Percentiles rank a stretch among this genome's conserved stretches.
Conservation (phyloP, 2,329 filamentous ascomycete species). For the Colletotrichum sp. region DNA sequence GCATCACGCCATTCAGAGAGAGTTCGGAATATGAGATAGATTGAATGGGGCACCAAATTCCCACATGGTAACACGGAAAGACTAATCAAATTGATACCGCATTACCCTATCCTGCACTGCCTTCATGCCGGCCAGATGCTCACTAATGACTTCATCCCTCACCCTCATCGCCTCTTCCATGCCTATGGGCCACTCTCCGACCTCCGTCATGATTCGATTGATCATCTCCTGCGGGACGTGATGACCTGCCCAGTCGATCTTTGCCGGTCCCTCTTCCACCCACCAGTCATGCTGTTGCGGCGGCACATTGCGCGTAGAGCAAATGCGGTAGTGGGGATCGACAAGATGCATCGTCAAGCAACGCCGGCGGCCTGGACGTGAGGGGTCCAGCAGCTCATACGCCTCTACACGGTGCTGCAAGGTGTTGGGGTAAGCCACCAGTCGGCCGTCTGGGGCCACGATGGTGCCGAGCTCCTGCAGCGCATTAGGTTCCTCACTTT, state of each 20-base stretch:
- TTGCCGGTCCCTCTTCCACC: neutral
- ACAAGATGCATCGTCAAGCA: neutral
- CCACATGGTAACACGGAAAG: neutral
- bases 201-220: neutral
- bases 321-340: neutral
- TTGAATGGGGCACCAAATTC: neutral
- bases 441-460: neutral
- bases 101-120: neutral
- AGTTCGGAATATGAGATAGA: neutral
- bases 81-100: neutral
- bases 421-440: neutral
- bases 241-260: neutral
- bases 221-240: neutral
- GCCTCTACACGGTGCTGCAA: neutral
- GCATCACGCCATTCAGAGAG: neutral
- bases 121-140: neutral
- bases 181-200: neutral
- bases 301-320: neutral
- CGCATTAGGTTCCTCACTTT: neutral
- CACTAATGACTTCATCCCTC: neutral
- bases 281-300: neutral
- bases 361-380: neutral
- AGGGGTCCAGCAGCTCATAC: neutral
- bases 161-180: neutral
- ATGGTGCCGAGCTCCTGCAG: neutral